Percentiles rank a stretch among this genome's conserved stretches.
Evolutionary conservation across 1,284 basidiomycete species (phyloP).

Genomic region (Boletus nobilissimus): DNA sequence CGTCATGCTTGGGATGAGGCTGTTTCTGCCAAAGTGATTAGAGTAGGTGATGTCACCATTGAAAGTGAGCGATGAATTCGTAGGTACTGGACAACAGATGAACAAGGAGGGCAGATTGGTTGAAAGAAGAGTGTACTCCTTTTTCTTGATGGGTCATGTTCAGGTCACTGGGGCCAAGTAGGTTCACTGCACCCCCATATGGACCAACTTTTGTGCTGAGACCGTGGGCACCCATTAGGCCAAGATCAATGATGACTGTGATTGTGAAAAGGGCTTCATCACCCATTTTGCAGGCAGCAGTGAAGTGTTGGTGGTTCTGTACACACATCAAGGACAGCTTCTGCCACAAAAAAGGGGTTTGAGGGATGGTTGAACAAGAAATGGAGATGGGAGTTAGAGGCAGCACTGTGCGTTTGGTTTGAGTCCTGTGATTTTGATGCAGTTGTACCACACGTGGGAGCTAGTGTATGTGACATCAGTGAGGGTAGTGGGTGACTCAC

Average conservation of each 20-base stretch:
- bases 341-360: constrained; percentile 15
- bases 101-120: neutral
- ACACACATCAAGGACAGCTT: constrained; percentile 44
- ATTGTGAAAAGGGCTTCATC: constrained; percentile 35
- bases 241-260: constrained; percentile 43
- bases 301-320: constrained; percentile 41
- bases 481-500: constrained; percentile 32
- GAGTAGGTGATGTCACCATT: constrained; percentile 43
- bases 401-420: constrained; percentile 39
- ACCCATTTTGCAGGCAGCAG: constrained; percentile 37
- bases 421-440: constrained; percentile 42
- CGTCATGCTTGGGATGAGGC: constrained; percentile 42
- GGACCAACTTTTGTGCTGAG: constrained; percentile 46
- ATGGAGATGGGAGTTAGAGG: neutral
- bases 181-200: constrained; percentile 35
- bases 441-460: constrained; percentile 43
- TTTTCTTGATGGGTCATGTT: constrained; percentile 46
- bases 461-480: constrained; percentile 31
- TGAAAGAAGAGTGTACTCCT: constrained; percentile 33
- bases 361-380: neutral
- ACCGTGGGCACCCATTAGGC: constrained; percentile 42
- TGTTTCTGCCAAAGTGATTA: constrained; percentile 45
- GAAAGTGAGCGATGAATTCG: constrained; percentile 42
- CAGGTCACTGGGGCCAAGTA: constrained; percentile 39
- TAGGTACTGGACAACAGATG: constrained; percentile 31